Evolutionary conservation across 2,329 filamentous ascomycete genomes (phyloP), one percentile per base, ranked within the genome.

Genomic region (Cercospora canescens): DNA sequence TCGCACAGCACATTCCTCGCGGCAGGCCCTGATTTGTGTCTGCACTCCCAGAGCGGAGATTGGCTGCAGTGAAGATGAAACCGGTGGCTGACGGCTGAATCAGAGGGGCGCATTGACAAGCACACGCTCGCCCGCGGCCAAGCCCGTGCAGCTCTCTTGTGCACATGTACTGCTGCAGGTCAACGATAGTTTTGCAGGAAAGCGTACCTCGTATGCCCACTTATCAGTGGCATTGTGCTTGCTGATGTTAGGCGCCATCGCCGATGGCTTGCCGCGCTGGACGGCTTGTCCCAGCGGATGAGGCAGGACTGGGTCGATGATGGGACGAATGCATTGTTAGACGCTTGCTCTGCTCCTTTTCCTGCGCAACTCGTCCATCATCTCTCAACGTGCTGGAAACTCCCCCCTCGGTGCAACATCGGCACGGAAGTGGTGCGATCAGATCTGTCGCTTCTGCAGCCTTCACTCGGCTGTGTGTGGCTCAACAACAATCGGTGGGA

Each of bases 61-160:
- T 60, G 57, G 57, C 26, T 39, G 57, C 45, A 37, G 32, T 39
- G 56, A 28, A 59, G 32, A 59, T 59, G 56, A 59, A 59, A 30
- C 56, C 57, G 57, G 39, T 45, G 39, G 57, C 35, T 28, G 16
- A 32, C 28, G 32, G 52, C 52, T 35, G 52, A 32, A 56, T 21
- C 52, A 56, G 52, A 56, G 28, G 9, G 21, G 32, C 32, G 52
- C 28, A 35, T 35, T 34, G 52, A 56, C 57, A 45, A 32, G 37
- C 32, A 26, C 9, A 7, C 14, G 28, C 16, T 16, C 37, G 35
- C 56, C 56, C 34, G 56, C 56, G 34, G 34, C 18, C 56, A 57
- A 57, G 54, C 28, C 16, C 35, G n/a, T n/a, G 34, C 24, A 41
- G 34, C 30, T 21, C 35, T n/a, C n/a, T n/a, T 41, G 34, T 32